These are phyloP conservation scores for Nyctanthes arbortristis DNA, from an alignment of 257 asterid genomes.

Conservation along the genomic window DNA sequence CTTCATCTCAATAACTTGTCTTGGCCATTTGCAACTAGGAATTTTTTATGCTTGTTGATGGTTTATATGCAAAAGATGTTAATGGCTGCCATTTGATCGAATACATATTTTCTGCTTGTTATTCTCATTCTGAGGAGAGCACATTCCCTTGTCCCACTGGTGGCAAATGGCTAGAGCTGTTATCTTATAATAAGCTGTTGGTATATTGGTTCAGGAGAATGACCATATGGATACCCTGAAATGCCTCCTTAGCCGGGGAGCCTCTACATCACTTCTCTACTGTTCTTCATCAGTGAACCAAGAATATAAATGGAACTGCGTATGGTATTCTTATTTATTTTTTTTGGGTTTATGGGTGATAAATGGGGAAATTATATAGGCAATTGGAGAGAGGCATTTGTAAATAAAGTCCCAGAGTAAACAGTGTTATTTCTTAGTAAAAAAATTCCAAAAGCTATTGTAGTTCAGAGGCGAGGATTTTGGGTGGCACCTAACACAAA, in stretches of 20 bases:
- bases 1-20: not conserved
- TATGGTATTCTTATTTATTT: not conserved
- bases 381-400: not conserved
- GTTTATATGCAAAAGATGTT: not conserved
- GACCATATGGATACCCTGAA: no score
- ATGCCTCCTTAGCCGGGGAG: no score
- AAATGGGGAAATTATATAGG: not conserved
- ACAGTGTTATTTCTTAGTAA: not conserved
- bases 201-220: no score
- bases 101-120: not conserved
- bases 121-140: no score
- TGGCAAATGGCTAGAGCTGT: no score
- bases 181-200: no score
- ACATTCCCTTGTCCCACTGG: no score
- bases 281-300: not conserved
- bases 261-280: not conserved
- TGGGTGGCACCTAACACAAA: not conserved
- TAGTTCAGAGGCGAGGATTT: not conserved
- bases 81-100: not conserved
- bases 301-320: not conserved
- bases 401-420: no score
- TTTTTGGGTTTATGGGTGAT: not conserved
- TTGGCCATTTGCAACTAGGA: not conserved
- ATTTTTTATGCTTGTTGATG: not conserved
- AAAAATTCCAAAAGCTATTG: not conserved